Conservation (phyloP, 371 early-diverging fungal species). For the Umbelopsis sp. region DNA sequence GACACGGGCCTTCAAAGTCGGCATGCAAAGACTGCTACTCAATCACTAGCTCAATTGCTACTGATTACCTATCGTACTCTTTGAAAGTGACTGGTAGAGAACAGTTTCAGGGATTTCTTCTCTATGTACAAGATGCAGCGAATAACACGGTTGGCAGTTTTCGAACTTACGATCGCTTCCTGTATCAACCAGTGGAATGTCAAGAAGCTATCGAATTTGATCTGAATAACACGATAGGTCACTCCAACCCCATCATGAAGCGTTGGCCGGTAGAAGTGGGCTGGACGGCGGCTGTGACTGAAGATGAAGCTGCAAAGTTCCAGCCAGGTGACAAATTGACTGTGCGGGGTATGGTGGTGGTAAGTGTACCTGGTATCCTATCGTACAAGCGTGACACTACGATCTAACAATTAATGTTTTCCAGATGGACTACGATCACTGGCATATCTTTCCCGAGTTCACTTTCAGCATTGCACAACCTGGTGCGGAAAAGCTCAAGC, state of each 20-base stretch:
- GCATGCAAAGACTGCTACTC: constrained; percentile 44
- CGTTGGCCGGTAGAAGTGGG: constrained; percentile 41
- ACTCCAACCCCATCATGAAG: constrained; percentile 44
- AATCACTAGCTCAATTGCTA: constrained; percentile 25
- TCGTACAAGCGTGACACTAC: too few relatives aligned
- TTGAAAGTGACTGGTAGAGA: constrained; percentile 34
- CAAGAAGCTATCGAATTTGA: constrained; percentile 38
- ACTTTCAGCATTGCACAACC: constrained; percentile 35
- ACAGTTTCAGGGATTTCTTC: constrained; percentile 44
- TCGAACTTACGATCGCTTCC: constrained; percentile 32
- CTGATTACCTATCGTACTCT: constrained; percentile 19
- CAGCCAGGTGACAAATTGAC: constrained; percentile 25
- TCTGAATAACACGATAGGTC: constrained; percentile 39
- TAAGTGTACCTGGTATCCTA: constrained; percentile 24
- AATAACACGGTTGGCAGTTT: constrained; percentile 48
- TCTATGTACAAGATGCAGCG: constrained; percentile 41
- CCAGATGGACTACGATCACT: constrained; percentile 55
- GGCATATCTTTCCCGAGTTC: constrained; percentile 43
- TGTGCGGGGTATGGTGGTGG: constrained; percentile 52
- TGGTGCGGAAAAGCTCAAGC: constrained; percentile 1
- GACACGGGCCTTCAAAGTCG: constrained; percentile 51
- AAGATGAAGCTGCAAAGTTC: constrained; percentile 22
- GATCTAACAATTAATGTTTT: background rate
- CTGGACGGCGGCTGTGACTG: constrained; percentile 32
- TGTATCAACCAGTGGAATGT: constrained; percentile 46